Conservation (phyloP, 2,329 filamentous ascomycete genomes). For the Pseudogymnoascus sp. region DNA sequence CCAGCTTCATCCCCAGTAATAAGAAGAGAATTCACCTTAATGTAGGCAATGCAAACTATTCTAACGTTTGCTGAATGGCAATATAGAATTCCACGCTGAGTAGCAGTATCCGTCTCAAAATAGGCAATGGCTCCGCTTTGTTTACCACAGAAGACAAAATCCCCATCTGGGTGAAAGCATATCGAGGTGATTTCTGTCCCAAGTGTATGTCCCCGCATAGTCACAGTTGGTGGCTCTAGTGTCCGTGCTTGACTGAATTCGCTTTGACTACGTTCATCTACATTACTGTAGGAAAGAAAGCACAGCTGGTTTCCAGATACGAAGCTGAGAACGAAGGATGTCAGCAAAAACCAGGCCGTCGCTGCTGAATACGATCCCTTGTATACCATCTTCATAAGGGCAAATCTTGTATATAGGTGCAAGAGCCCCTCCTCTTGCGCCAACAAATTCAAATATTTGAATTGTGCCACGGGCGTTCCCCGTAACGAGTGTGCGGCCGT, state of each 20-base stretch:
- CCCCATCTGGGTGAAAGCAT: constrained; percentile 14
- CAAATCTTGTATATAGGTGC: constrained; percentile 28
- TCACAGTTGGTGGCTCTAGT: constrained; percentile 8
- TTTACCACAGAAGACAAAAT: constrained; percentile 23
- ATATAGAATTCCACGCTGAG: constrained; percentile 17
- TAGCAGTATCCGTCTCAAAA: constrained; percentile 19
- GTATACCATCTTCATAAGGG: constrained; percentile 23
- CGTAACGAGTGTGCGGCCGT: background rate
- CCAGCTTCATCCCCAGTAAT: constrained; percentile 25
- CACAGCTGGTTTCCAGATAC: constrained; percentile 31
- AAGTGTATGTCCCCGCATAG: constrained; percentile 12
- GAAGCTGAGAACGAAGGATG: constrained; percentile 25
- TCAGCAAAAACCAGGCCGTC: constrained; percentile 30
- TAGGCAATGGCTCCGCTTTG: constrained; percentile 22
- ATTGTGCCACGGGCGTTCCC: background rate
- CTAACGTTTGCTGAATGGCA: constrained; percentile 19
- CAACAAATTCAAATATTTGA: background rate
- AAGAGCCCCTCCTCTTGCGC: constrained; percentile 13
- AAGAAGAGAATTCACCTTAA: constrained; percentile 18
- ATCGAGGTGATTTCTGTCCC: constrained; percentile 22
- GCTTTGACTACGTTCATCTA: constrained; percentile 18
- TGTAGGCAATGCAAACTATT: constrained; percentile 18
- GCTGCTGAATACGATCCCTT: constrained; percentile 25
- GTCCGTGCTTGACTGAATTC: constrained; percentile 8
- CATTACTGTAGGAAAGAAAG: constrained; percentile 24